These are phyloP conservation scores for Biscogniauxia marginata DNA, from an alignment of 2,329 filamentous ascomycete genomes.

Conservation along the genomic window DNA sequence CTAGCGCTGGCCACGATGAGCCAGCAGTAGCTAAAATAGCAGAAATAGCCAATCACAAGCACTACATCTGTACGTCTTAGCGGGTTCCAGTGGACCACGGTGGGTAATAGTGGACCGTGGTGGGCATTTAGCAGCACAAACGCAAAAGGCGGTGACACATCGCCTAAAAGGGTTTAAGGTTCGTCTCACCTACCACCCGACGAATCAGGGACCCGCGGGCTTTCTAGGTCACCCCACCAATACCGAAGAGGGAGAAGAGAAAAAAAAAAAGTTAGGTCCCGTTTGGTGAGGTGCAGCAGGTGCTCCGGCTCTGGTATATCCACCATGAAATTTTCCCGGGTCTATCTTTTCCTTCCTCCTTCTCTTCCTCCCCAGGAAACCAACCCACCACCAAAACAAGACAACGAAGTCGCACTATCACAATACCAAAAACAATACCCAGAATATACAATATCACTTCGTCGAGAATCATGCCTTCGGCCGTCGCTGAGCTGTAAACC, in stretches of 20 bases:
- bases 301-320: constrained; percentile 20
- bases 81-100: constrained; percentile 11
- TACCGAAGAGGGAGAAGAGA: constrained; percentile 1
- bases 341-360: constrained; percentile 25
- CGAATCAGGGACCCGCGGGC: constrained; percentile 26
- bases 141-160: constrained; percentile 31
- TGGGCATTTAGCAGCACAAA: neutral
- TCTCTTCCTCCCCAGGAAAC: constrained; percentile 34
- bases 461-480: constrained; percentile 73
- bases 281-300: constrained; percentile 9
- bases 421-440: constrained; percentile 24
- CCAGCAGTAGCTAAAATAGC: constrained; percentile 13
- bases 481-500: constrained; percentile 90
- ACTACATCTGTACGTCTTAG: constrained; percentile 9
- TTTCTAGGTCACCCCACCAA: constrained; percentile 20
- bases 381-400: constrained; percentile 42
- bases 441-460: constrained; percentile 51
- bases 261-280: constrained; percentile 26
- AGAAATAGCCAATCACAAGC: constrained; percentile 9
- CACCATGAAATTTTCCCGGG: constrained; percentile 28
- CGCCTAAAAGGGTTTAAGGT: constrained; percentile 13
- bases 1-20: constrained; percentile 14
- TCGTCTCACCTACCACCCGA: constrained; percentile 10
- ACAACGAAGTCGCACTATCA: constrained; percentile 66
- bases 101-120: constrained; percentile 2